Base-by-base conservation (phyloP, 2,329 filamentous ascomycete species). In the Microsporum ferrugineum region DNA sequence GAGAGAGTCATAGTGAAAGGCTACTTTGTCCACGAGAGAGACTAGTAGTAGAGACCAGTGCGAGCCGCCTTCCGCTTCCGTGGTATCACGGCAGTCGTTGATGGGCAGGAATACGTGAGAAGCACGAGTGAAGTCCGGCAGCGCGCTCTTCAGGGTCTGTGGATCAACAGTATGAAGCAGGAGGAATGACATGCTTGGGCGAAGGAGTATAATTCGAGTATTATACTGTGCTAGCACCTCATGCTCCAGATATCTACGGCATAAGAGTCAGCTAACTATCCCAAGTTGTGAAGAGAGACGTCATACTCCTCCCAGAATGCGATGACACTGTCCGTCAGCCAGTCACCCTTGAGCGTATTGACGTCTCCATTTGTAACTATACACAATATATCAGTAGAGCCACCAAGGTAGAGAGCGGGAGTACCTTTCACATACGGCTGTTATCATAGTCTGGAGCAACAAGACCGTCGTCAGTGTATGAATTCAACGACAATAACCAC, bases 1-100 rank as follows among this genome's bases (percentile, higher is more conserved):
- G 31, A 97, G 80, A 0, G 88, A 92, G 76, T 99, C 94, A 76
- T 99, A 99, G 78, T 99, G 94, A 73, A 99, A 99, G 0, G 92
- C 89, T 1, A 96, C 85, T 6, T 89, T 86, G 71, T 99, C 94
- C 57, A 95, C 85, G 45, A 91, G 82, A 10, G 87, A 91, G 36
- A 99, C 91, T 1, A 99, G 83, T 0, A 99, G 84, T 0, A 99
- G 79, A 0, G 90, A 95, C 94, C 94, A 99, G 73, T 99, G 94
- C 2, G 88, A 88, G 43, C 94, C 94, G 45, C 89, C 90, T 75
- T 96, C 91, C n/a, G 90, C 86, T 61, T 87, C 78, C 57, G 81
- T 82, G 56, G 88, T 84, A 66, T 90, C 89, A 55, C 82, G 81
- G 68, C 86, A 88, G 76, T 99, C 91, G 75, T 96, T 97, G 72